Evolutionary conservation across 2,329 filamentous ascomycete species (phyloP), one percentile per base, ranked within the genome.

Genomic region (Graphiopsis chlorocephala): DNA sequence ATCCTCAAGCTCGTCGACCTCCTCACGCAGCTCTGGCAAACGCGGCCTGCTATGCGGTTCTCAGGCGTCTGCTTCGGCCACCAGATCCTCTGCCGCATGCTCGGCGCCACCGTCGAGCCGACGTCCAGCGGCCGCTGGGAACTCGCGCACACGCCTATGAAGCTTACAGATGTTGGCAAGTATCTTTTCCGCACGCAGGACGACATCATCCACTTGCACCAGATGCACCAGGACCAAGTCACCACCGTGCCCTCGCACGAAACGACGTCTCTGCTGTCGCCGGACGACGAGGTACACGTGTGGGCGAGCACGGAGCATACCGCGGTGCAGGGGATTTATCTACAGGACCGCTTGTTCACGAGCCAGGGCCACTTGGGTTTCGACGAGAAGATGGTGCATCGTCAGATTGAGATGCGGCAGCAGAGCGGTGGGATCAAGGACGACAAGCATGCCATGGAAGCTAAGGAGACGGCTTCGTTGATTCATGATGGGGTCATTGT

Each of bases 21-120:
- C 12, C 75, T 87, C 10, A 77, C 38, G 81, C 81, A 82, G 33
- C 69, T 86, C 4, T 87, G 84, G 84, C 72, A 74, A 7, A 72
- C 77, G 5, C 78, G 82, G 1, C 83, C 83, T 1, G 79, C 84
- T 23, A 82, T 86, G 55, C 80, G 81, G 35, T 81, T 82, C 67
- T 74, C 78, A 11, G 81, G 81, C 20, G 79, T 83, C 42, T 83
- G 80, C 65, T 83, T 83, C 65, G 81, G 81, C 17, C 81, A 83
- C 60, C 81, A 83, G 68, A 73, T 83, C 20, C 76, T 83, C 14
- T 78, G 76, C 29, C 78, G 80, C 23, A 73, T 77, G 2, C 76
- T 83, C 1, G 80, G 80, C 7, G 74, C 77, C 4, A 71, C 68
- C 15, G 75, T 83, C 17, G 71, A 76, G 29, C 72, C 76, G 2